A percentile compares a stretch with the other conserved stretches of the same genome.
Conservation (phyloP, 805 yeast genomes). For the Wickerhamomyces tratensis region DNA sequence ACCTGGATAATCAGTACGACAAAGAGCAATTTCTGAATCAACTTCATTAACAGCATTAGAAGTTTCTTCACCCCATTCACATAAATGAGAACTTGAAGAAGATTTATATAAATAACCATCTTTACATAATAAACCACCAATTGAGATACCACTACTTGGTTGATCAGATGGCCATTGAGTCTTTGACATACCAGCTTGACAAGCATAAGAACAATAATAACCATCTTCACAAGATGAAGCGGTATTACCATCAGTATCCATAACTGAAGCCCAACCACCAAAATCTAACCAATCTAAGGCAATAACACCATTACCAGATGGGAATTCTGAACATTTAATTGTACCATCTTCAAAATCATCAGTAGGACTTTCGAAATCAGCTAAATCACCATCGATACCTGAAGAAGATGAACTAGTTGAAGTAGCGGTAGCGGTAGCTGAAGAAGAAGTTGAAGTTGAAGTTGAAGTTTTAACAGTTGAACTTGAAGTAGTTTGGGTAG, state of each 20-base stretch:
- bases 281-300: constrained; percentile 44
- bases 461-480: constrained; percentile 7
- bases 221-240: constrained; percentile 54
- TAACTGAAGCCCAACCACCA: constrained; percentile 50
- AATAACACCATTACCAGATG: constrained; percentile 67
- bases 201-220: constrained; percentile 67
- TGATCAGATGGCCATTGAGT: constrained; percentile 69
- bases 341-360: constrained; percentile 60
- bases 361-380: constrained; percentile 37
- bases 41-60: constrained; percentile 47
- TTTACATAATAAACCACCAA: constrained; percentile 61
- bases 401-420: constrained; percentile 22
- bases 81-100: constrained; percentile 37
- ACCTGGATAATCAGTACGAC: constrained; percentile 79
- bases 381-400: constrained; percentile 42
- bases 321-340: constrained; percentile 57
- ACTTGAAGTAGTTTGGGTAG: background rate
- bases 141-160: constrained; percentile 59
- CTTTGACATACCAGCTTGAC: constrained; percentile 74
- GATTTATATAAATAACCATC: constrained; percentile 57
- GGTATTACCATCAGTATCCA: constrained; percentile 60
- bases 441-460: constrained; percentile 11
- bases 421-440: constrained; percentile 17
- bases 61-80: constrained; percentile 53
- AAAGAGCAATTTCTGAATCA: constrained; percentile 45